Conservation (phyloP, 805 yeast species). For the Tetrapisispora namnaoensis region DNA sequence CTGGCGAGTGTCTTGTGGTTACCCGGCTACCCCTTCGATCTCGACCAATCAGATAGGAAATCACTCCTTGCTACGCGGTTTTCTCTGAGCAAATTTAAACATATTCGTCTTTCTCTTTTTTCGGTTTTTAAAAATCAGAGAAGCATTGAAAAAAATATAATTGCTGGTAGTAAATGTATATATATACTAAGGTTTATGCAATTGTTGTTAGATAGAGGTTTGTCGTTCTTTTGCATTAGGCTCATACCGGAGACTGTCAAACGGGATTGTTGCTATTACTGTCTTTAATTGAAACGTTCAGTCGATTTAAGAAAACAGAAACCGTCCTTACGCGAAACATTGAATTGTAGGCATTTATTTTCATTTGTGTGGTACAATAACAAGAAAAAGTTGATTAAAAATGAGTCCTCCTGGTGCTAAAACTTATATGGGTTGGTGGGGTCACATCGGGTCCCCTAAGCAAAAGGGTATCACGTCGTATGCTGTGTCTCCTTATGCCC, state of each 20-base stretch:
- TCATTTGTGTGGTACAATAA: no score
- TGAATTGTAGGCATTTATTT: no score
- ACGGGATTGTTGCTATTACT: no score
- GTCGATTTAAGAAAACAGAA: no score
- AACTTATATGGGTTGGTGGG: conserved; percentile 97
- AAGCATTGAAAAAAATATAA: background rate
- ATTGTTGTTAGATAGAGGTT: no score
- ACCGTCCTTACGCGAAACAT: no score
- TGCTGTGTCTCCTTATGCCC: conserved; percentile 89
- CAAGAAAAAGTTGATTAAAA: background rate
- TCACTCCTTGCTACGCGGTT: background rate
- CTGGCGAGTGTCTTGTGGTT: no score
- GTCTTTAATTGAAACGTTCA: no score
- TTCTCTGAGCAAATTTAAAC: background rate
- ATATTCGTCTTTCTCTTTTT: background rate
- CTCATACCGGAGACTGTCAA: no score
- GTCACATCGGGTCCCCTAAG: conserved; percentile 74
- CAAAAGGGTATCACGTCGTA: conserved; percentile 82
- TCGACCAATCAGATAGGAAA: background rate
- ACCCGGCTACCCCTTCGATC: background rate
- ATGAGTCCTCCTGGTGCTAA: conserved; percentile 71
- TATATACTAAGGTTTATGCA: background rate
- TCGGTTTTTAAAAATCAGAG: background rate
- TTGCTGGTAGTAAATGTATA: no score
- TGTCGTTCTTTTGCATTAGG: no score